Evolutionary conservation across 805 yeast species (phyloP).

Genomic region (Saturnispora kantuleensis): DNA sequence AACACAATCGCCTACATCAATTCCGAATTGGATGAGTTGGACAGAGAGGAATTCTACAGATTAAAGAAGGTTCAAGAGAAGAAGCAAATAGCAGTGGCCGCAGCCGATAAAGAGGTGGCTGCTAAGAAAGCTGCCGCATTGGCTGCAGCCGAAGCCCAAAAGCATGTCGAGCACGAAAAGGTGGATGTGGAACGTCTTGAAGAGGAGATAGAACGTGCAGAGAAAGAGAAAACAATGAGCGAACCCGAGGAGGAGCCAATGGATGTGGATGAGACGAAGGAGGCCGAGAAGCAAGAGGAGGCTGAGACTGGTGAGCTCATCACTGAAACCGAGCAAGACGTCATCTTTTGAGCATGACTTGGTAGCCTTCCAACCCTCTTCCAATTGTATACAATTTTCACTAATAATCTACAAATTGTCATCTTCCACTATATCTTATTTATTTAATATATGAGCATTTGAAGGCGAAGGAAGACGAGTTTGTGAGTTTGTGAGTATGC

Average conservation of each 20-base stretch:
- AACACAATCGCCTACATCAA: constrained; percentile 87
- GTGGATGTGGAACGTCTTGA: constrained; percentile 9
- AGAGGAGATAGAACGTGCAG: constrained; percentile 14
- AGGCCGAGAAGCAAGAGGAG: constrained; percentile 16
- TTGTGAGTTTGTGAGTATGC: too few species aligned
- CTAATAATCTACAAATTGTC: too few species aligned
- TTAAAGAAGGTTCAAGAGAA: constrained; percentile 93
- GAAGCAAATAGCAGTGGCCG: constrained; percentile 73
- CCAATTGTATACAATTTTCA: too few species aligned
- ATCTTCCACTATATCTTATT: neutral
- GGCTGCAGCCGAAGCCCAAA: constrained; percentile 12
- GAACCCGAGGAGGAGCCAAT: constrained; percentile 13
- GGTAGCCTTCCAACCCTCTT: too few species aligned
- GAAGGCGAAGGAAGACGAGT: neutral
- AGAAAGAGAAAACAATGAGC: constrained; percentile 17
- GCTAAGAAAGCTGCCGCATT: constrained; percentile 20
- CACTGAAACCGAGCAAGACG: constrained; percentile 30
- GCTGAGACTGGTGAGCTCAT: constrained; percentile 20
- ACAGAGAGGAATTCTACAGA: constrained; percentile 95
- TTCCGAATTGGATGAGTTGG: constrained; percentile 93
- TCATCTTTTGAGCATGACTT: constrained; percentile 23
- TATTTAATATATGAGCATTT: neutral
- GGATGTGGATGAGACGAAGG: constrained; percentile 10
- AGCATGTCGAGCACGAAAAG: constrained; percentile 7
- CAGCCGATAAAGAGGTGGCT: constrained; percentile 45